Evolutionary conservation across 768 basidiomycete genomes (phyloP).

Genomic region (Sporobolomyces pararoseus): DNA sequence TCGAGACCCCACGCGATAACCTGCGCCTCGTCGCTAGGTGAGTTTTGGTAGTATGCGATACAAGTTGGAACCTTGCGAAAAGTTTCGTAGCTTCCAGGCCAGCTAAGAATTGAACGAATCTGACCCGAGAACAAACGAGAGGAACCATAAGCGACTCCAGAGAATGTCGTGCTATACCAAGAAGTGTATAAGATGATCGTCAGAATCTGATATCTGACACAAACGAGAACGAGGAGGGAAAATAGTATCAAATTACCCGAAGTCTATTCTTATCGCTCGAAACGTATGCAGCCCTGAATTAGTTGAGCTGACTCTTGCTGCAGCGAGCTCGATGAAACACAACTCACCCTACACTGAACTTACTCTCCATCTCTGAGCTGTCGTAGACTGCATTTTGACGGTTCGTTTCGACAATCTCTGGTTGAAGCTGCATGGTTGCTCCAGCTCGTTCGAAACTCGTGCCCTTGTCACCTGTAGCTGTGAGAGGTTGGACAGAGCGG

Average conservation of each 20-base stretch:
- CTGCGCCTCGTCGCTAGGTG: conserved; percentile 60
- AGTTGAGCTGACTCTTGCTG: too few relatives aligned
- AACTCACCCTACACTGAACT: conserved; percentile 33
- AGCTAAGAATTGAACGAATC: conserved; percentile 76
- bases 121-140: conserved; percentile 67
- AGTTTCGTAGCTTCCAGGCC: conserved; percentile 81
- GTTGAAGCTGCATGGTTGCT: too few relatives aligned
- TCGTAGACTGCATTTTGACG: background rate
- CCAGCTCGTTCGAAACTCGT: background rate
- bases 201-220: too few relatives aligned
- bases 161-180: conserved; percentile 43
- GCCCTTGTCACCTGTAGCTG: background rate
- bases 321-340: too few relatives aligned
- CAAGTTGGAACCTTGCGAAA: conserved; percentile 61
- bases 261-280: conserved; percentile 32
- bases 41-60: conserved; percentile 59
- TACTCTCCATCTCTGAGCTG: conserved; percentile 18
- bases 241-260: conserved; percentile 22
- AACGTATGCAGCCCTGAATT: too few relatives aligned
- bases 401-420: background rate
- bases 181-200: too few relatives aligned
- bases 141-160: conserved; percentile 64
- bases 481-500: background rate
- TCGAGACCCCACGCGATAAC: conserved; percentile 81
- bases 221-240: too few relatives aligned